Evolutionary conservation across 495 filamentous ascomycete species (phyloP).

Genomic region (Xylaria grammica): DNA sequence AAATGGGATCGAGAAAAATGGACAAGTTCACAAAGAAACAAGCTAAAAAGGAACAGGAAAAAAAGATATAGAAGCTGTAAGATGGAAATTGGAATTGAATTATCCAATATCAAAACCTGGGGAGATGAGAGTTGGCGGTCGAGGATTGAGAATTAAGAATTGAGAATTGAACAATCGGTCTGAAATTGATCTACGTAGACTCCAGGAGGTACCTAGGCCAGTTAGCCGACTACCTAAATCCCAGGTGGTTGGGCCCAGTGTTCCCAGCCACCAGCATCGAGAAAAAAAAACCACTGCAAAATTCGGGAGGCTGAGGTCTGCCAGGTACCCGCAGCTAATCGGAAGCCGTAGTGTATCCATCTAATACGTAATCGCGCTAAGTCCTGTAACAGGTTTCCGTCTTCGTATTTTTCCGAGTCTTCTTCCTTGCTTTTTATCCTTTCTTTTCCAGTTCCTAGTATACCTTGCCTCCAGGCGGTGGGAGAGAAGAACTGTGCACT

Average conservation of each 20-base stretch:
- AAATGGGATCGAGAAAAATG: not conserved
- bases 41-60: too few relatives aligned
- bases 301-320: conserved; percentile 10
- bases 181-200: not conserved
- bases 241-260: conserved; percentile 11
- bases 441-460: too few relatives aligned
- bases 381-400: too few relatives aligned
- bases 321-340: conserved; percentile 14
- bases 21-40: too few relatives aligned
- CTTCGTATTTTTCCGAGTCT: too few relatives aligned
- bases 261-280: conserved; percentile 14
- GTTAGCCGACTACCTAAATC: conserved; percentile 2
- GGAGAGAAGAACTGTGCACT: too few relatives aligned
- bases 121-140: not conserved
- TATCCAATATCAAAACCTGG: not conserved
- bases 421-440: too few relatives aligned
- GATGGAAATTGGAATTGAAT: too few relatives aligned
- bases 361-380: too few relatives aligned
- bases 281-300: not conserved
- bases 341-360: not conserved
- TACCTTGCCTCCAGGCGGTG: too few relatives aligned
- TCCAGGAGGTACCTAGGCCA: not conserved
- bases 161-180: not conserved
- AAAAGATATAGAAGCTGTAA: not conserved
- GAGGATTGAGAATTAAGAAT: not conserved